These are phyloP conservation scores for Paracoccidioides lutzii DNA, from an alignment of 2,329 filamentous ascomycete genomes.

Conservation along the genomic window DNA sequence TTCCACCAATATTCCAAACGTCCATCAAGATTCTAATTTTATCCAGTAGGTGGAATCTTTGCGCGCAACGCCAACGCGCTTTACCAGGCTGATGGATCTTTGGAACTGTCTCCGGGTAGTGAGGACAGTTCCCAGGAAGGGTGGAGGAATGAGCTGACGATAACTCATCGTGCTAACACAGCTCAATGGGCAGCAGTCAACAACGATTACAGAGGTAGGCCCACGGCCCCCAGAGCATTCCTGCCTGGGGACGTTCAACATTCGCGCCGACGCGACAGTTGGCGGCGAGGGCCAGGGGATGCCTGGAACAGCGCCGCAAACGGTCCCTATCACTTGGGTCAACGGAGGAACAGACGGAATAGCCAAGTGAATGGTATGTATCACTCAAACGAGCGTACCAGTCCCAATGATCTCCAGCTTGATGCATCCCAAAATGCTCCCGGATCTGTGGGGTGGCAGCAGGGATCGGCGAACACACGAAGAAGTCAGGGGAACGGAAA, in stretches of 20 bases:
- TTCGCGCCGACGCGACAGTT: background rate
- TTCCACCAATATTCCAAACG: too few relatives aligned
- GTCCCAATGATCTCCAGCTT: background rate
- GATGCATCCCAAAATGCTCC: background rate
- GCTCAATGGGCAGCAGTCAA: background rate
- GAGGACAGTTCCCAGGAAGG: background rate
- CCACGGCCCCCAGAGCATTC: background rate
- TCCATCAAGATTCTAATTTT: background rate
- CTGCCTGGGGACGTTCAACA: background rate
- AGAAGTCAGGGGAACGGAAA: background rate
- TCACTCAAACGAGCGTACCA: background rate
- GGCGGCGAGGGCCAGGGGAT: background rate
- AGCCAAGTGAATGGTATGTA: background rate
- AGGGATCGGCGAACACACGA: background rate
- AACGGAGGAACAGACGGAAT: background rate
- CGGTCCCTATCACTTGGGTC: background rate
- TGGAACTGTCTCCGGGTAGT: background rate
- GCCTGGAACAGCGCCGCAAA: background rate
- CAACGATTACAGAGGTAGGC: background rate
- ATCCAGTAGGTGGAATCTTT: too few relatives aligned
- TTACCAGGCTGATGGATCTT: background rate
- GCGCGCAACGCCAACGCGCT: background rate
- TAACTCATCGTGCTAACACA: too few relatives aligned
- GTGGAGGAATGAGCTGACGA: background rate
- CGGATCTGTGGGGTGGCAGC: background rate